Conservation (phyloP, 2,329 filamentous ascomycete species). For the Paramyrothecium sp. region DNA sequence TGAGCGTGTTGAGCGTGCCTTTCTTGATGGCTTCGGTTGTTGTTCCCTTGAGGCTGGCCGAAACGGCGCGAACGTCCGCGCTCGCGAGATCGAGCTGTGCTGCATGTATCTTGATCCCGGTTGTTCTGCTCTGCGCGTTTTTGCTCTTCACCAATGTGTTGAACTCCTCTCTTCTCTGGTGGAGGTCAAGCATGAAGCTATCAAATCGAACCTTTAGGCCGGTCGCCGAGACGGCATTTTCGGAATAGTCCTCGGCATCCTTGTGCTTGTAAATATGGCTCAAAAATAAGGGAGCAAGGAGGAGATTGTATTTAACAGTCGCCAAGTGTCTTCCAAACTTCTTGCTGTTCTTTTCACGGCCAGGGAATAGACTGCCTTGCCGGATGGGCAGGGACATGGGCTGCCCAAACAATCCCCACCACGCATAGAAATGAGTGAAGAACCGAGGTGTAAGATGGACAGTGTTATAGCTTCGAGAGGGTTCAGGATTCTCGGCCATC, state of each 20-base stretch:
- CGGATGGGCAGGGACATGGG: conserved; percentile 93
- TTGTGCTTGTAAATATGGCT: conserved; percentile 99
- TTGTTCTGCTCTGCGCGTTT: conserved; percentile 77
- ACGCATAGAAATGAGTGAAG: conserved; percentile 97
- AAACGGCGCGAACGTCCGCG: conserved; percentile 90
- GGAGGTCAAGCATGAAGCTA: conserved; percentile 95
- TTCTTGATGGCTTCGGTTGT: conserved; percentile 73
- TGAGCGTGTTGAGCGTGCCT: conserved; percentile 48
- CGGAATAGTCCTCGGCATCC: conserved; percentile 81
- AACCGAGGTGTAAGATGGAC: conserved; percentile 93
- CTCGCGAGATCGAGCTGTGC: conserved; percentile 89
- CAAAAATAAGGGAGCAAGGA: conserved; percentile 89
- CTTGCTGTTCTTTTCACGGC: conserved; percentile 93
- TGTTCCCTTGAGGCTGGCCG: conserved; percentile 82
- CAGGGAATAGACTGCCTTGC: conserved; percentile 88
- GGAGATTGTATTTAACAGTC: conserved; percentile 97
- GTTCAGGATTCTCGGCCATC: conserved; percentile 70
- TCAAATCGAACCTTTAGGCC: conserved; percentile 95
- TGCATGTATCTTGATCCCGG: conserved; percentile 92
- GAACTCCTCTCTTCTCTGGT: conserved; percentile 91
- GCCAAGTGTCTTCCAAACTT: conserved; percentile 96
- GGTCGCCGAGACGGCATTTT: conserved; percentile 79
- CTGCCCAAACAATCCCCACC: conserved; percentile 96
- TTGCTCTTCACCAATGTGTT: conserved; percentile 75
- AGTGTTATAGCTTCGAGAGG: conserved; percentile 91